phyloP scores from a whole-genome alignment of 2,329 filamentous ascomycete species.

The Fusarium sp. region DNA sequence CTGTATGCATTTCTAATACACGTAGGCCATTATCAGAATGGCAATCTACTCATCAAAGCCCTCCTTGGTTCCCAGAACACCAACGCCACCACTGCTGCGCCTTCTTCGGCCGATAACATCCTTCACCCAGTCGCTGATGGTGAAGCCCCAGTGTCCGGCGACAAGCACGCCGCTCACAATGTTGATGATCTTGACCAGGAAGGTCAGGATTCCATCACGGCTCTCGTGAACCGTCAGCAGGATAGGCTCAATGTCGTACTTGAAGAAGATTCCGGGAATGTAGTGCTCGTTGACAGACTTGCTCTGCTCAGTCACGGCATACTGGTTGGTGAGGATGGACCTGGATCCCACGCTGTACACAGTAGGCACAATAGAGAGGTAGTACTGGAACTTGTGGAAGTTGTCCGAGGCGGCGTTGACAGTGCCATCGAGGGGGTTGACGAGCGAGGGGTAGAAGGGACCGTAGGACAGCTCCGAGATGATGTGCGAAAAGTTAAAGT shows the following conservation, averaged over 20 bases:
- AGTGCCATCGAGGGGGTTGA: constrained; percentile 94
- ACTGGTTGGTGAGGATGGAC: constrained; percentile 93
- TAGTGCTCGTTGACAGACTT: constrained; percentile 74
- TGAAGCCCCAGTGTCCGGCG: constrained; percentile 92
- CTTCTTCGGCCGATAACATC: constrained; percentile 66
- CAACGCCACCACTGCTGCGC: constrained; percentile 59
- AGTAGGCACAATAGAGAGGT: constrained; percentile 93
- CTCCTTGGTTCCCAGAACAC: constrained; percentile 63
- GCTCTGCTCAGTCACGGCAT: constrained; percentile 93
- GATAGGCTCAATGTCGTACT: constrained; percentile 98
- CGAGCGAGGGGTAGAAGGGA: constrained; percentile 92
- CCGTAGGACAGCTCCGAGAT: constrained; percentile 97
- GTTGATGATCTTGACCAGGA: constrained; percentile 88
- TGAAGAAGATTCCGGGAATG: constrained; percentile 95
- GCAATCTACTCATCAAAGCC: constrained; percentile 46
- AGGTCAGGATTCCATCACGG: constrained; percentile 77
- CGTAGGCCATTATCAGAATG: neutral
- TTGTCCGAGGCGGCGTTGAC: constrained; percentile 78
- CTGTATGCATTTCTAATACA: constrained; percentile 21
- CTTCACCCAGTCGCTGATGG: constrained; percentile 80
- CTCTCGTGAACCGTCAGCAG: constrained; percentile 86
- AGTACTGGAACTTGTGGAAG: constrained; percentile 99
- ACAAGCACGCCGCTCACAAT: constrained; percentile 92
- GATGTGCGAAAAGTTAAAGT: constrained; percentile 98
- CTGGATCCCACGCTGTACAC: constrained; percentile 80